Evolutionary conservation across 306 rosid species (phyloP), one percentile per base, ranked within the genome.

Genomic region (Calophaca sinica): DNA sequence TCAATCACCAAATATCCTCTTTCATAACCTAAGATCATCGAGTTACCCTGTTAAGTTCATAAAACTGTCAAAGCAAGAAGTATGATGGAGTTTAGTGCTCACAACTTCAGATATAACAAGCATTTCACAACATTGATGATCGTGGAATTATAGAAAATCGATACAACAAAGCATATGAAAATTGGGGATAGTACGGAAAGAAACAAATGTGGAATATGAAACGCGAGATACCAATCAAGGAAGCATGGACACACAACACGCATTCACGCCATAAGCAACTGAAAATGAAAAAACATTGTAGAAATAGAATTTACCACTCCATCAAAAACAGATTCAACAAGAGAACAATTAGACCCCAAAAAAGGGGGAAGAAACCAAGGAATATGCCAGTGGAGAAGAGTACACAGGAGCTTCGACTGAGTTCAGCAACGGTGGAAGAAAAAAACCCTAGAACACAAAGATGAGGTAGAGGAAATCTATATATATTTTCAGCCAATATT

Each of bases 361-460:
- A 15, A 12, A 5, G 39, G 31, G 13, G 9, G 38, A 2, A 9
- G 62, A 32, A 72, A 76, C 11, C 4, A 5, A 28, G 52, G 70
- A 61, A 84, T 69, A 83, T 79, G 83, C 67, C 54, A 9, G 66
- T 58, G 5, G 33, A 39, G 64, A 50, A 70, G 42, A 71, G 13
- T 1, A 49, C 4, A 73, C 0, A 1, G 39, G 7, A 74, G 79
- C 5, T 39, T 4, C 2, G 26, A 13, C 36, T 5, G 39, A 70
- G 71, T 36, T 42, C 13, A 35, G 36, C 39, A 76, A 76, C 69
- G 82, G 77, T 32, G 45, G 62, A 69, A 80, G 71, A 39, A 68
- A 62, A 62, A 77, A 84, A 76, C 87, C 85, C 85, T 80, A 84
- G 70, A 62, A 35, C 13, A 13, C n/a, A 45, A 45, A 10, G 13